Evolutionary conservation across 2,329 filamentous ascomycete genomes (phyloP).

Genomic region (Tolypocladium guangdongense): DNA sequence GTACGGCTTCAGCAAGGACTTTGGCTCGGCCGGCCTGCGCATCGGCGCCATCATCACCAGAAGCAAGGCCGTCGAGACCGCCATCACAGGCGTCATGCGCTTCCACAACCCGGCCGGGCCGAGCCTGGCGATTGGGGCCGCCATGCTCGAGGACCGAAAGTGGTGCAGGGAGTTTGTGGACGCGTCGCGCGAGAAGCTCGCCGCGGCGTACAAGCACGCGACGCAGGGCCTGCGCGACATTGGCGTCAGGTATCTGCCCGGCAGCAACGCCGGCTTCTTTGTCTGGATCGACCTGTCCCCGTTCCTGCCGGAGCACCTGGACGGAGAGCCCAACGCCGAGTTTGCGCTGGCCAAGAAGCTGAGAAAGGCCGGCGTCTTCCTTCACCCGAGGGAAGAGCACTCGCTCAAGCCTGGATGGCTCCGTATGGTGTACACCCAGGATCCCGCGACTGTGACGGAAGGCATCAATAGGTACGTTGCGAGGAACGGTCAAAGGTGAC

Average conservation of each 20-base stretch:
- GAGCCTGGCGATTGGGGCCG: slow-evolving; percentile 28
- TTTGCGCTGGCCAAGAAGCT: slow-evolving; percentile 32
- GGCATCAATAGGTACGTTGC: slow-evolving; percentile 23
- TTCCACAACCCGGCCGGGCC: slow-evolving; percentile 37
- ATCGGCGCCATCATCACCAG: slow-evolving; percentile 35
- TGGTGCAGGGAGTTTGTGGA: slow-evolving; percentile 35
- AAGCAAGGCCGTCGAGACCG: slow-evolving; percentile 18
- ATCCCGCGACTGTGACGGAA: slow-evolving; percentile 21
- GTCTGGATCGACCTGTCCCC: slow-evolving; percentile 40
- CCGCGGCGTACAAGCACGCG: slow-evolving; percentile 27
- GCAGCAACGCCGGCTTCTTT: slow-evolving; percentile 47
- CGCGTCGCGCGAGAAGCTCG: slow-evolving; percentile 26
- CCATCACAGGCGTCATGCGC: slow-evolving; percentile 27
- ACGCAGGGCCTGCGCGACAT: slow-evolving; percentile 25
- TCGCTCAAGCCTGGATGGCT: slow-evolving; percentile 39
- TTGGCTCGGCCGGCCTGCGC: slow-evolving; percentile 40
- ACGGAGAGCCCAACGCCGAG: slow-evolving; percentile 25
- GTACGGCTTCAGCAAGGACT: slow-evolving; percentile 36
- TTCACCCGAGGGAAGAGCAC: slow-evolving; percentile 37
- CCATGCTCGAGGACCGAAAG: slow-evolving; percentile 32
- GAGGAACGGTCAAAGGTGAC: not conserved
- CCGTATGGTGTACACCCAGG: slow-evolving; percentile 39
- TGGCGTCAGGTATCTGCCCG: slow-evolving; percentile 30
- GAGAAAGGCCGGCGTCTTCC: slow-evolving; percentile 33
- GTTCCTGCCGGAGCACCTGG: slow-evolving; percentile 21